Evolutionary conservation across 768 basidiomycete species (phyloP), one percentile per base, ranked within the genome.

Genomic region (Jaapia argillacea): DNA sequence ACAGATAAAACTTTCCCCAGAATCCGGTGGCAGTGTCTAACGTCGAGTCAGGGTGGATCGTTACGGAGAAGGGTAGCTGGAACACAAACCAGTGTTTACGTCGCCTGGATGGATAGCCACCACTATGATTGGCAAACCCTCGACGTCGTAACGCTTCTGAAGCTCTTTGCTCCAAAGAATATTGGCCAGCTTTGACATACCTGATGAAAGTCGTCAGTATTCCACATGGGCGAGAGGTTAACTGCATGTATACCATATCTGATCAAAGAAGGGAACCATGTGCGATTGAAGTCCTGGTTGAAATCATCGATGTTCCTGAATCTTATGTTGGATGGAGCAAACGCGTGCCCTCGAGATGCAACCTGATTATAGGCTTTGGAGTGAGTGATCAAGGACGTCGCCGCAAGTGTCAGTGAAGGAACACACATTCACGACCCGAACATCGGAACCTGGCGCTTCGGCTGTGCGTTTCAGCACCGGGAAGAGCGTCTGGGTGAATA

Each of bases 391-490:
- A n/a, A n/a, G n/a, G n/a, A n/a, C n/a, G n/a, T n/a, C n/a, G n/a
- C n/a, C n/a, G n/a, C n/a, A n/a, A n/a, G n/a, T n/a, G n/a, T n/a
- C n/a, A n/a, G n/a, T n/a, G 12, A 5, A 14, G 7, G 22, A 20
- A 48, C 72, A 31, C 45, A 80, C 79, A 44, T 74, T 69, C 6
- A 81, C 65, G 12, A 84, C 65, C 14, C 81, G 72, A 39, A 81
- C 79, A 46, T 83, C 81, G 0, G 75, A 66, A 20, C 60, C 60
- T 0, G 66, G 58, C 37, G 67, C 57, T 13, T 62, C 48, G 0
- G 77, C 71, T 1, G 81, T 81, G 42, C 62, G 56, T 31, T 58
- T 60, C 38, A 82, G 52, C 2, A 79, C 53, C 2, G 79, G 74
- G 27, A 79, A 62, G 5, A 82, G 64, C 3, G 68, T 64, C 18